Evolutionary conservation across 257 asterid species (phyloP).

Genomic region (Linaria vulgaris): DNA sequence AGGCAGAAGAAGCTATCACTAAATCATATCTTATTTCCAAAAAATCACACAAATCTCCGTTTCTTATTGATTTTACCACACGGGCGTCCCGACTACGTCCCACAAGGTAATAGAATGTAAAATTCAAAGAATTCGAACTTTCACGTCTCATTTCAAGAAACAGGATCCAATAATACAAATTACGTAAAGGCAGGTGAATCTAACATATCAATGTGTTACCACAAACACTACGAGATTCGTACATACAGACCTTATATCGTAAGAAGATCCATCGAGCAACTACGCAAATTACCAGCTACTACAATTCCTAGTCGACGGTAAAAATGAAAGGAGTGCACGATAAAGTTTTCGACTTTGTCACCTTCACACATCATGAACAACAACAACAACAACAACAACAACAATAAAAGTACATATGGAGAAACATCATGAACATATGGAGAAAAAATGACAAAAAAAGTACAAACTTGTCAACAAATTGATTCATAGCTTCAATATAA

Average conservation of each 20-base stretch:
- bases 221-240: background rate
- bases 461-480: no score
- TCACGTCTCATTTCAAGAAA: background rate
- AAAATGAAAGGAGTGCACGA: background rate
- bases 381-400: no score
- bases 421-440: no score
- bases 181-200: background rate
- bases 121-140: background rate
- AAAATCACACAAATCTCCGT: slow-evolving; percentile 1
- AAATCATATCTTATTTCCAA: background rate
- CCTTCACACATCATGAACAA: no score
- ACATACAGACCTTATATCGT: background rate
- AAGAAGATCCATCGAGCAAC: background rate
- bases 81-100: background rate
- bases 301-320: background rate
- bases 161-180: background rate
- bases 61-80: background rate
- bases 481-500: background rate
- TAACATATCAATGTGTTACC: background rate
- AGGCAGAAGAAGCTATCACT: slow-evolving; percentile 11
- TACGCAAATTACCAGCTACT: background rate
- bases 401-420: no score
- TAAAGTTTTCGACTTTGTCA: background rate
- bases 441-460: no score
- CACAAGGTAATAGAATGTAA: background rate